Conservation (phyloP, 805 yeast genomes). For the Scheffersomyces amazonensis region DNA sequence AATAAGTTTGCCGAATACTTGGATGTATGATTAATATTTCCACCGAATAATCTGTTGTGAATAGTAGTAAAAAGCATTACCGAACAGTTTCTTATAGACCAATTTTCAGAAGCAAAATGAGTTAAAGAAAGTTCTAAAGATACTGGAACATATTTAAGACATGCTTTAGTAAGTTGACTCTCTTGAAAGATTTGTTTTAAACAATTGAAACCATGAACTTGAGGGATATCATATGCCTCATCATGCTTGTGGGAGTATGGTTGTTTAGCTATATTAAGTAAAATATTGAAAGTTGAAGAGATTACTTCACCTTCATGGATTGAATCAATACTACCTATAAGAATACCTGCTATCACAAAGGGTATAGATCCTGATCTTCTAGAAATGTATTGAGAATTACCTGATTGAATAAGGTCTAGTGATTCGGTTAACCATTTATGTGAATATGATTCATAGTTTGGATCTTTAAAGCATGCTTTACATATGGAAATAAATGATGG, state of each 20-base stretch:
- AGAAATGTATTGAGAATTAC: constrained; percentile 64
- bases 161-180: constrained; percentile 53
- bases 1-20: constrained; percentile 59
- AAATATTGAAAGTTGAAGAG: constrained; percentile 45
- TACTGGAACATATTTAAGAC: constrained; percentile 50
- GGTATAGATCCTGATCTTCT: constrained; percentile 95
- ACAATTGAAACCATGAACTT: constrained; percentile 91
- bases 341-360: constrained; percentile 66
- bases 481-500: constrained; percentile 77
- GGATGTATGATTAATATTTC: constrained; percentile 25
- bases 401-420: constrained; percentile 48
- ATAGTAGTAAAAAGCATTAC: constrained; percentile 88
- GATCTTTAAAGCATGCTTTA: constrained; percentile 39
- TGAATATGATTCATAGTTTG: constrained; percentile 38
- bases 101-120: constrained; percentile 61
- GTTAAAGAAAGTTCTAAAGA: constrained; percentile 61
- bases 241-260: constrained; percentile 48
- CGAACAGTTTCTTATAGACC: constrained; percentile 92
- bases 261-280: constrained; percentile 52
- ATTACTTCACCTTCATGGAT: constrained; percentile 35
- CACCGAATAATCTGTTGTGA: constrained; percentile 78
- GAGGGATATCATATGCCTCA: constrained; percentile 71
- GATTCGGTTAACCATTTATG: constrained; percentile 59
- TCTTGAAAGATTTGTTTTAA: constrained; percentile 74
- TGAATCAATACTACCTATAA: constrained; percentile 41